These are phyloP conservation scores for Wickerhamomyces bisporus DNA, from an alignment of 805 yeast genomes.

Conservation along the genomic window DNA sequence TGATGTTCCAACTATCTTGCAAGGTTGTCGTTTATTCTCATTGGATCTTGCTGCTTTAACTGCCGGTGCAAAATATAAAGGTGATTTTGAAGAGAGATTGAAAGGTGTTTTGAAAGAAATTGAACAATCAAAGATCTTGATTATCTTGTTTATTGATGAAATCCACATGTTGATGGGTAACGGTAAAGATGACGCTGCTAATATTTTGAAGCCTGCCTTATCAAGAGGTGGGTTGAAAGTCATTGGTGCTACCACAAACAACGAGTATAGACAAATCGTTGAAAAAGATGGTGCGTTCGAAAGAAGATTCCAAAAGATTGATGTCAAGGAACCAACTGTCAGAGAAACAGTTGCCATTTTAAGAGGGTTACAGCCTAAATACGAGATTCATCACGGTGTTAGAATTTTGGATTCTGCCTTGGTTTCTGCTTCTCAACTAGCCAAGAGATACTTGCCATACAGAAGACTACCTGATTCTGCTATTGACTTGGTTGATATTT, in stretches of 20 bases:
- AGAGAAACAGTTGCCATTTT: conserved; percentile 93
- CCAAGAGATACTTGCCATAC: conserved; percentile 90
- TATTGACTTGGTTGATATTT: conserved; percentile 90
- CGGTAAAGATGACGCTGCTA: conserved; percentile 96
- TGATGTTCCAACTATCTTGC: conserved; percentile 88
- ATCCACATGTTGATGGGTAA: conserved; percentile 99
- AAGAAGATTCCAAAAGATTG: conserved; percentile 96
- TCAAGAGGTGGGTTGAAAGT: conserved; percentile 96
- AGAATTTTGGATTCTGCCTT: conserved; percentile 91
- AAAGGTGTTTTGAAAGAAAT: conserved; percentile 95
- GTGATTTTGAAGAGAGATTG: conserved; percentile 97
- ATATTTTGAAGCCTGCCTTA: conserved; percentile 91
- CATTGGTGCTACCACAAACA: conserved; percentile 96
- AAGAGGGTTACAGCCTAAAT: conserved; percentile 92
- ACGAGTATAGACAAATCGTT: conserved; percentile 87
- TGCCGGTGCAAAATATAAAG: conserved; percentile 98
- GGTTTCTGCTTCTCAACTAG: conserved; percentile 91
- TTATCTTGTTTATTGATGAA: conserved; percentile 91
- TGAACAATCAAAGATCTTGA: conserved; percentile 79
- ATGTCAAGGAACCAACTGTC: conserved; percentile 89
- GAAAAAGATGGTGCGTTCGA: conserved; percentile 98
- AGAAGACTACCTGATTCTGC: conserved; percentile 97
- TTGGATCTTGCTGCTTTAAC: conserved; percentile 93
- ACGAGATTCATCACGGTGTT: conserved; percentile 97
- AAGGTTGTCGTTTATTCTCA: conserved; percentile 76